phyloP scores from a whole-genome alignment of 2,329 filamentous ascomycete species.

The Exutisphaerella laricina region DNA sequence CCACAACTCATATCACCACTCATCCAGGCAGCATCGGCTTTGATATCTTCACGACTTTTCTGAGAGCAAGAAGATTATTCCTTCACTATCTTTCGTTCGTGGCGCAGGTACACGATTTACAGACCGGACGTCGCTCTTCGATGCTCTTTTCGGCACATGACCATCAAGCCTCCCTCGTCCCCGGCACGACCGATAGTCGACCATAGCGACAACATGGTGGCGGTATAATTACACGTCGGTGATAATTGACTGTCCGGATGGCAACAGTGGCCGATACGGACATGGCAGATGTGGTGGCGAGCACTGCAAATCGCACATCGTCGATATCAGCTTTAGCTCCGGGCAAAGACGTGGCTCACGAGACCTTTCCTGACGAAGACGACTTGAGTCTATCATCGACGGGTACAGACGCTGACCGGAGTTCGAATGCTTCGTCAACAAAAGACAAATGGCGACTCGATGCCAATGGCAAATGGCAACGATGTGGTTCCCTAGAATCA shows the following conservation, averaged over 20 bases:
- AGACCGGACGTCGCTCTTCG: neutral
- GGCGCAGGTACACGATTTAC: neutral
- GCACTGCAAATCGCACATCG: conserved; percentile 6
- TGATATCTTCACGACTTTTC: too few relatives aligned
- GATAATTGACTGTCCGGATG: neutral
- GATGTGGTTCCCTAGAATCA: conserved; percentile 31
- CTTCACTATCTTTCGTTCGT: neutral
- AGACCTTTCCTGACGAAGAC: conserved; percentile 23
- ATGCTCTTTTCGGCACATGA: neutral
- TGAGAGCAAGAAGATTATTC: neutral
- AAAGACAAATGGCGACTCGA: conserved; percentile 24
- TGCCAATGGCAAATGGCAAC: conserved; percentile 29
- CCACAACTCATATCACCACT: neutral
- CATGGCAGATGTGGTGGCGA: conserved; percentile 7
- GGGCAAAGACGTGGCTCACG: conserved; percentile 13
- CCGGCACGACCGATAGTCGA: conserved; percentile 1
- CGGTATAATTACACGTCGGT: neutral
- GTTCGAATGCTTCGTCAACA: conserved; percentile 12
- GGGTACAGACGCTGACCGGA: conserved; percentile 28
- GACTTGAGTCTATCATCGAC: conserved; percentile 31
- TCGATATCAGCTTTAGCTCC: conserved; percentile 10
- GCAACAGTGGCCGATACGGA: conserved; percentile 14
- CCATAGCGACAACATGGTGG: conserved; percentile 1
- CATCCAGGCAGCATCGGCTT: neutral
- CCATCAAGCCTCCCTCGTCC: neutral